Base-by-base conservation (phyloP, 2,329 filamentous ascomycete species). In the Gremmenia infestans region DNA sequence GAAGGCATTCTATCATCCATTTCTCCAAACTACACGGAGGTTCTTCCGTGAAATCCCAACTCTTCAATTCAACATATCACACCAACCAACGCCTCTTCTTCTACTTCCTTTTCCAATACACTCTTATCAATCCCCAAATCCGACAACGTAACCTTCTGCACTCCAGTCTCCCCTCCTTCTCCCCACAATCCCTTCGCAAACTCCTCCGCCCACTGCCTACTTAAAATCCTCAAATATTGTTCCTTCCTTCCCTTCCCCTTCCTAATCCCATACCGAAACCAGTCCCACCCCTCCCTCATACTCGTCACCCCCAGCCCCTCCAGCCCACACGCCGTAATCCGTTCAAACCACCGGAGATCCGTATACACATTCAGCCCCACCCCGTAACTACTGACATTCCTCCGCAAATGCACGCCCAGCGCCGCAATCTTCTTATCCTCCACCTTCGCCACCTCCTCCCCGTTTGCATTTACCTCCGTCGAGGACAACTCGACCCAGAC, bases 311-410 rank as follows among this genome's bases (percentile, higher is more conserved):
- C 78, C 74, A 88, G 89, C 23, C 88, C 92, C 59, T 87, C 84
- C 40, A 97, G 72, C 0, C 94, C 94, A 76, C 93, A 97, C 14
- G 91, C 88, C n/a, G 92, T 86, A 70, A 97, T 96, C 59, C 92
- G 80, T 23, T 80, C 76, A 66, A 82, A 86, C 81, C 82, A 89
- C 60, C 72, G 72, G 51, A 82, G 52, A 62, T 89, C 82, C 54
- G 86, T 83, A 61, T 76, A 73, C n/a, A 91, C 73, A 77, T 96
- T 90, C 70, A 97, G 70, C 2, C 89, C 92, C 36, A 96, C 79
- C 6, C 94, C 94, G 71, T 95, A 88, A 58, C 87, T 89, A 23
- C 86, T 91, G 39, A 97, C 81, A 72, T 95, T 86, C 47, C 93
- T 78, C 14, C 91, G 78, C 60, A 97, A 80, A 74, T 97, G 92